Evolutionary conservation across 1,284 basidiomycete genomes (phyloP), one percentile per base, ranked within the genome.

Genomic region (Sutorius eximius): DNA sequence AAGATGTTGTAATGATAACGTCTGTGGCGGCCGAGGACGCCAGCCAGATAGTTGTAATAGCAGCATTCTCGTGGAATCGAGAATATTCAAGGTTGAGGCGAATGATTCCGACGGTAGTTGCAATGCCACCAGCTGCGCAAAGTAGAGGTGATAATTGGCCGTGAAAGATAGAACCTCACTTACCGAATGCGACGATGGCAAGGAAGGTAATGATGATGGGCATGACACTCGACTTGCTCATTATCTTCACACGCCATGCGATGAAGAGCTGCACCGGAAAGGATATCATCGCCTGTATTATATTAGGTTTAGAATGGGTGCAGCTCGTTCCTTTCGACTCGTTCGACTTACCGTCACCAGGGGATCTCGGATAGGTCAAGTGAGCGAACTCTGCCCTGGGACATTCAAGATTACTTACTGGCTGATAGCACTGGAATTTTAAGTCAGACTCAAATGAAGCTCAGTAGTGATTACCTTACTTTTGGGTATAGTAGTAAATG

Each of bases 11-110:
- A 30, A 82, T 82, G 29, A 80, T 52, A 2, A 80, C 49, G 60
- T 82, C 80, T 0, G 78, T 73, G 2, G 70, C 64, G 15, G 74
- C 75, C 1, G 79, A 75, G 1, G 77, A 57, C 16, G 77, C 66
- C 57, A 82, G 76, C 80, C 80, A 82, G 6, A 78, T 61, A 5
- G 80, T 70, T 0, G 77, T 77, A 3, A 76, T 69, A 61, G 70
- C 44, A n/a, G 78, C 73, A 9, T 44, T 44, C 20, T 57, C 2
- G 3, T n/a, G 8, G 12, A 63, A 43, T 16, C 22, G 44, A 18
- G 45, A 10, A 38, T 53, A 65, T 52, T 61, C 45, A 13, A 53
- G 37, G 5, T 61, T 8, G 13, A 65, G 50, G 32, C 33, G 38
- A 27, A 40, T 33, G 37, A 77, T 64, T 38, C 53, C 61, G 36